Evolutionary conservation across 257 asterid genomes (phyloP), one percentile per base, ranked within the genome.

Genomic region (Salvia hispanica): DNA sequence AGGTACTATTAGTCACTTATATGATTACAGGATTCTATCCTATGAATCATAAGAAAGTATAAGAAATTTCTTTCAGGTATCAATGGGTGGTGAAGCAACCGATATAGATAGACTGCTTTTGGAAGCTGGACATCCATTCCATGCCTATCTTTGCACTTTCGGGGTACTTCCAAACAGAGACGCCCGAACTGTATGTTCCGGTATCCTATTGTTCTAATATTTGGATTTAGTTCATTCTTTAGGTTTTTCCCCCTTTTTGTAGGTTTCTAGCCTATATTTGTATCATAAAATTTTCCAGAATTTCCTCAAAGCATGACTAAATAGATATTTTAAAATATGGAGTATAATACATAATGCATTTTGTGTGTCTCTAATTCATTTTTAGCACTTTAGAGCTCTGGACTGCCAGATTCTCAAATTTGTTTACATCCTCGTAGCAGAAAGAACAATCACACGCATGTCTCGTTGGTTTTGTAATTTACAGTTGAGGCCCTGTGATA

Each of bases 401-500:
- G 43, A 4, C 33, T 18, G 58, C 12, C 56, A 48, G 53, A 40
- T 59, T 51, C 62, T 74, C 66, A 13, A 72, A 15, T 65, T 57
- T 58, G 51, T 16, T 48, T 46, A 12, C 46, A 56, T 62, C 42
- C 48, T 52, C 54, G 31, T 34, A 51, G 48, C 42, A 8, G 21
- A 34, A 33, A 9, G 51, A 2, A 61, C 9, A 18, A 42, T 10
- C 36, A 42, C 40, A 33, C 34, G 39, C 53, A 10, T 61, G 53
- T 36, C n/a, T n/a, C n/a, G n/a, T n/a, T n/a, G n/a, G n/a, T n/a
- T 75, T 74, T 47, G 58, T 72, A 53, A 70, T 71, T 81, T 62
- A 77, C 95, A 93, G 99, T 67, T 86, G 78, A 93, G 96, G 79
- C 96, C 97, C 60, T 82, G 80, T 61, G 87, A 84, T 42, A 62